A percentile compares a stretch with the other conserved stretches of the same genome.
Conservation (phyloP, 805 yeast species). For the Saccharomycopsis sp. region DNA sequence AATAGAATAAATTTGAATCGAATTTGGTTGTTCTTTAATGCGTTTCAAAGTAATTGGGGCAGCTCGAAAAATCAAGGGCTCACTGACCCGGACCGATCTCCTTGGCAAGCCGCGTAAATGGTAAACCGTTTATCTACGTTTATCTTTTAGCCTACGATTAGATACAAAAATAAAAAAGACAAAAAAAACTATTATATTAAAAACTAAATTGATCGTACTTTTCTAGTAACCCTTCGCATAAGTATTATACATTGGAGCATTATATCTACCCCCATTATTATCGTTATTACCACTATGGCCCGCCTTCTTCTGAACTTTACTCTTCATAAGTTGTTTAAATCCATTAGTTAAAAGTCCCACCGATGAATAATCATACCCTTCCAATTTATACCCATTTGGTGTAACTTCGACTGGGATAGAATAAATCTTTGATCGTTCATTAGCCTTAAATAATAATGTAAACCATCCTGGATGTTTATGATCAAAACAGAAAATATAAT, state of each 20-base stretch:
- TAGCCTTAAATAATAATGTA: constrained; percentile 76
- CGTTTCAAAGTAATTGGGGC: too few relatives aligned
- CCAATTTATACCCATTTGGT: constrained; percentile 77
- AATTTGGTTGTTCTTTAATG: too few relatives aligned
- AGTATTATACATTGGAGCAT: constrained; percentile 6
- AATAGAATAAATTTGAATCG: too few relatives aligned
- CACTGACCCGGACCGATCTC: too few relatives aligned
- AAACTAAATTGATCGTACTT: too few relatives aligned
- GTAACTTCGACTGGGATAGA: constrained; percentile 91
- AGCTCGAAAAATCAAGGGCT: too few relatives aligned
- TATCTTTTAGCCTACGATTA: too few relatives aligned
- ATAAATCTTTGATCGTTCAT: constrained; percentile 55
- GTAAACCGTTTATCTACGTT: too few relatives aligned
- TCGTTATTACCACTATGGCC: not conserved
- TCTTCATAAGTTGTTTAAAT: constrained; percentile 60
- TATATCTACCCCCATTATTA: constrained; percentile 2
- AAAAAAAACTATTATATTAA: too few relatives aligned
- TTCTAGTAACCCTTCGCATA: constrained; percentile 3
- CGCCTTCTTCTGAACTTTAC: constrained; percentile 6
- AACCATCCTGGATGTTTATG: constrained; percentile 94
- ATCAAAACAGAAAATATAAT: constrained; percentile 86
- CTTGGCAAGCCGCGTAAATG: too few relatives aligned
- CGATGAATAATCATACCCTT: constrained; percentile 79
- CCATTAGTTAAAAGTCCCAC: constrained; percentile 89
- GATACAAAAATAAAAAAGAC: too few relatives aligned